Conservation (phyloP, 2,329 filamentous ascomycete genomes). For the Beauveria pseudobassiana region DNA sequence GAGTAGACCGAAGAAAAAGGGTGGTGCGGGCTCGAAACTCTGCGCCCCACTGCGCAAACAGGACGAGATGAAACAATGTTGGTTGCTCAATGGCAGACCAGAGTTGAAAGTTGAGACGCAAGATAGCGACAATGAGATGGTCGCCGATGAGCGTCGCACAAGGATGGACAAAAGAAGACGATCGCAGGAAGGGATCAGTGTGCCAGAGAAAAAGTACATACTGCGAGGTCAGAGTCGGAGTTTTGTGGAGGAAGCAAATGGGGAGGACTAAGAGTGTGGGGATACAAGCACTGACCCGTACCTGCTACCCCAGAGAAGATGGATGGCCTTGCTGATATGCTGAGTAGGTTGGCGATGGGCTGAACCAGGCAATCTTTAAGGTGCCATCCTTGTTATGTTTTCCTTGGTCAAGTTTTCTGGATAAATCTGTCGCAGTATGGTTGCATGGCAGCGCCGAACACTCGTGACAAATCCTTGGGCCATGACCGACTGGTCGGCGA, state of each 20-base stretch:
- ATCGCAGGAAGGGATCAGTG: too few species aligned
- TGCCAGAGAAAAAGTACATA: too few species aligned
- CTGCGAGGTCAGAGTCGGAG: neutral
- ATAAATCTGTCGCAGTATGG: neutral
- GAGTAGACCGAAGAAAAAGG: neutral
- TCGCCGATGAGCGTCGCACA: neutral
- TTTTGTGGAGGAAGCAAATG: neutral
- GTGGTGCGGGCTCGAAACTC: slow-evolving; percentile 1
- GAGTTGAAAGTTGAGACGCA: too few species aligned
- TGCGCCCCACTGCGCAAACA: neutral
- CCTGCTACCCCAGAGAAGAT: neutral
- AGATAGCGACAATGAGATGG: neutral
- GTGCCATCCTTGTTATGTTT: too few species aligned
- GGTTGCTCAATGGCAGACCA: neutral
- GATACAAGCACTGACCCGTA: neutral
- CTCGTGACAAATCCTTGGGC: neutral
- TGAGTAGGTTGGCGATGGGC: too few species aligned
- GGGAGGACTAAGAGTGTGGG: neutral
- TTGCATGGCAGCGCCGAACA: too few species aligned
- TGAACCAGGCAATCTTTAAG: too few species aligned
- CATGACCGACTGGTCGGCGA: too few species aligned
- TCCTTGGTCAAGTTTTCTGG: too few species aligned
- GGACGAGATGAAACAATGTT: neutral
- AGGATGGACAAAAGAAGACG: too few species aligned
- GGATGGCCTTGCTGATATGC: neutral